Conservation (phyloP, 495 filamentous ascomycete genomes). For the Penicillium tannophilum region DNA sequence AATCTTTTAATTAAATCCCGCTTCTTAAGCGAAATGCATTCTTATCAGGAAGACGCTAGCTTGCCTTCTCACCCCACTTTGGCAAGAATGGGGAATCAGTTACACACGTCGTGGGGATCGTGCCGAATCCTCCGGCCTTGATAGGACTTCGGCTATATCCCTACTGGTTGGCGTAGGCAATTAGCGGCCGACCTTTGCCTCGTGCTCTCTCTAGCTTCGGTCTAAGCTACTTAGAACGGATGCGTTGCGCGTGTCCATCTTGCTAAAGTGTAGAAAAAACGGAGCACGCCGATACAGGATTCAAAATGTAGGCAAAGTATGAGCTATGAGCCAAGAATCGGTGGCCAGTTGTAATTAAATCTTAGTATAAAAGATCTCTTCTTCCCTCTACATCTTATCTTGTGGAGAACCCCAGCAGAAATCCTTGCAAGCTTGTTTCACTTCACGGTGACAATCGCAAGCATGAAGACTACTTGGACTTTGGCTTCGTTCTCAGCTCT, state of each 20-base stretch:
- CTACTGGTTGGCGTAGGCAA: not conserved
- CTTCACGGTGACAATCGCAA: not conserved
- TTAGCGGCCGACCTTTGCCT: slow-evolving; percentile 17
- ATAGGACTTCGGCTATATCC: slow-evolving; percentile 6
- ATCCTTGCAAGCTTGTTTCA: not conserved
- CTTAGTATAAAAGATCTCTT: not conserved
- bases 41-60: not conserved
- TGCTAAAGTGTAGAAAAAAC: not conserved
- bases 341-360: not conserved
- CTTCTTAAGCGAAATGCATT: not conserved
- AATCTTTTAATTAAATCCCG: slow-evolving; percentile 3
- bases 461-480: slow-evolving; percentile 25
- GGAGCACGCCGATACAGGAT: not conserved
- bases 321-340: not conserved
- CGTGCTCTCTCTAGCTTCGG: slow-evolving; percentile 18
- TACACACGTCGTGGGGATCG: slow-evolving; percentile 10
- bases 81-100: slow-evolving; percentile 6
- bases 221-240: slow-evolving; percentile 4
- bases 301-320: not conserved
- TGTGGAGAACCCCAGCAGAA: not conserved
- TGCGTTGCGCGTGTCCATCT: slow-evolving; percentile 1
- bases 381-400: not conserved
- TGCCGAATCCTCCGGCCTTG: slow-evolving; percentile 4
- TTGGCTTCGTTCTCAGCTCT: slow-evolving; percentile 20
- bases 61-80: not conserved